Evolutionary conservation across 176 grass and related monocot genomes (phyloP).

Genomic region (Cenchrus fungigraminus): DNA sequence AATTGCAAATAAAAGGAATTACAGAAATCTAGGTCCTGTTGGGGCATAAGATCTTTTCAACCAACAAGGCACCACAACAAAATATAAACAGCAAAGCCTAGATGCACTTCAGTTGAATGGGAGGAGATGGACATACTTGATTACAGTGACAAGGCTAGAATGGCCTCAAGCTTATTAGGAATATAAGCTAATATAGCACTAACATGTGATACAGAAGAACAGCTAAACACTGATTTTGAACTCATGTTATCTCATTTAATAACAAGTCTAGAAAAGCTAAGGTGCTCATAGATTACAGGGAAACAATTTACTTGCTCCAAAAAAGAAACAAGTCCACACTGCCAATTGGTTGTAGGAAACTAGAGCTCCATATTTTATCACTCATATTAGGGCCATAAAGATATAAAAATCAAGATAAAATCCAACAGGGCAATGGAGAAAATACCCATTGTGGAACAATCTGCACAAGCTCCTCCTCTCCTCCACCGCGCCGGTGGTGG

Average conservation of each 20-base stretch:
- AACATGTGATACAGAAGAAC: background rate
- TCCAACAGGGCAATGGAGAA: constrained; percentile 22
- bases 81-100: constrained; percentile 28
- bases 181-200: background rate
- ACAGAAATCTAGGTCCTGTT: background rate
- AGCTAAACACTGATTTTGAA: background rate
- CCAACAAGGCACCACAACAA: background rate
- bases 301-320: constrained; percentile 3
- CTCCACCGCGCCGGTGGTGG: no score
- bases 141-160: constrained; percentile 67
- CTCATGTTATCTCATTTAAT: background rate
- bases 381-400: background rate
- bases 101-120: constrained; percentile 13
- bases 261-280: background rate
- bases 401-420: background rate
- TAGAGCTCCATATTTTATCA: background rate
- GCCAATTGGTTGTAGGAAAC: background rate
- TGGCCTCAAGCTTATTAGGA: constrained; percentile 39
- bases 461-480: constrained; percentile 63
- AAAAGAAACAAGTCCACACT: background rate
- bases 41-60: constrained; percentile 13
- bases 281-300: background rate
- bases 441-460: constrained; percentile 91
- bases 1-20: constrained; percentile 20
- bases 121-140: constrained; percentile 61